These are phyloP conservation scores for Platanus orientalis DNA, from an alignment of 164 flowering plant species.

Conservation along the genomic window DNA sequence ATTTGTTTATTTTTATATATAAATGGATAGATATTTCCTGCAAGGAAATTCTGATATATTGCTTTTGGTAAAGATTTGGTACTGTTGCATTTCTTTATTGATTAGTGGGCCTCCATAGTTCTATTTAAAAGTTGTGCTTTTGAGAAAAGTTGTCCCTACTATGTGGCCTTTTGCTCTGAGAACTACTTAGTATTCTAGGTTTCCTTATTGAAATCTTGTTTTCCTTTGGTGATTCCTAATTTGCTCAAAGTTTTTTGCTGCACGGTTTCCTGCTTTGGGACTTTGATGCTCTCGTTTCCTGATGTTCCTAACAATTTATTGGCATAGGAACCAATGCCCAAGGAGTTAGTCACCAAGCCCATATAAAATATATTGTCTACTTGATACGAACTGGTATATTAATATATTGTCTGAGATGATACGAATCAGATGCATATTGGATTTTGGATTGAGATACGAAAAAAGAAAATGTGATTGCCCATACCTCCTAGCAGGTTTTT, in stretches of 20 bases:
- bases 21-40: neutral
- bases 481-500: no score
- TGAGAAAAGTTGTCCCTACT: neutral
- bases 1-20: neutral
- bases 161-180: neutral
- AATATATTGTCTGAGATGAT: no score
- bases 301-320: neutral
- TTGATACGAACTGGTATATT: no score
- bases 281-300: neutral
- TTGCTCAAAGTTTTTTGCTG: slow-evolving; percentile 6
- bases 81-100: slow-evolving; percentile 23
- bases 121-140: slow-evolving; percentile 11
- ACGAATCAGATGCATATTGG: no score
- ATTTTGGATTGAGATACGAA: no score
- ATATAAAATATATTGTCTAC: no score
- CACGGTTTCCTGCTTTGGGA: neutral
- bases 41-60: slow-evolving; percentile 5
- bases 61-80: slow-evolving; percentile 11
- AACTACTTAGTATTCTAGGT: slow-evolving; percentile 5
- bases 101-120: slow-evolving; percentile 16
- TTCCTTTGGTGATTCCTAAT: neutral
- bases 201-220: neutral
- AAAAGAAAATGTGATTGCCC: no score
- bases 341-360: neutral
- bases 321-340: neutral